Base-by-base conservation (phyloP, 495 filamentous ascomycete genomes). In the Chaetomium fimeti region DNA sequence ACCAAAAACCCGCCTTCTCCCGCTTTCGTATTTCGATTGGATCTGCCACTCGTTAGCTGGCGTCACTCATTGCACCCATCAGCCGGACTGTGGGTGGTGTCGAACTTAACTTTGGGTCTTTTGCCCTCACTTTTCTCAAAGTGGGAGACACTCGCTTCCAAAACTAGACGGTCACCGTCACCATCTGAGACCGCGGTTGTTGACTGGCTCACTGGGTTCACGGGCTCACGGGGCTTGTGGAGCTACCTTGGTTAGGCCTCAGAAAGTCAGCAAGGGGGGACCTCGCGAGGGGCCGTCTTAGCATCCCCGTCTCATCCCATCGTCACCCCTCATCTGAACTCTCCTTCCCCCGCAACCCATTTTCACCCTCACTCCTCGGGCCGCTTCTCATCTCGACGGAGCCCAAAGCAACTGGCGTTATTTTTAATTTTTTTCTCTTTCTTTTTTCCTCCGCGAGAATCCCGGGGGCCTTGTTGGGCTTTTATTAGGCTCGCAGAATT, bases 1-100 rank as follows among this genome's bases (percentile, higher is more conserved):
- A 49, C 45, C 16, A 11, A 18, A 18, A 20, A 24, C 45, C 8
- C 18, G 45, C 45, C 20, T 27, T 36, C 4, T 49, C 58, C 59
- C 48, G 59, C 59, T 48, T 42, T 61, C 36, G 20, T 15, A 61
- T 53, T 61, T 61, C 58, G 11, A 60, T 60, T 60, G 58, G 58
- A 42, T 9, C 47, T 53, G 59, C 43, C 22, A 6, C 24, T 15
- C 15, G 58, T 51, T 43, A 60, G 58, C 28, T 49, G 28, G 32
- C 45, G 5, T 60, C 25, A 32, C 40, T 28, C 5, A 2, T 6
- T 25, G 24, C 40, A 28, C n/a, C 20, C 54, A 25, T 57, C 36
- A 42, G 32, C 54, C 40, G 32, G 32, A 36, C 36, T 57, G 55
- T n/a, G 5, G 12, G 32, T 57, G n/a, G 32, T 57, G 55, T 57